A percentile compares a stretch with the other conserved stretches of the same genome.
Evolutionary conservation across 1,139 yeast genomes (phyloP).

Genomic region (Dujonia santamariae): DNA sequence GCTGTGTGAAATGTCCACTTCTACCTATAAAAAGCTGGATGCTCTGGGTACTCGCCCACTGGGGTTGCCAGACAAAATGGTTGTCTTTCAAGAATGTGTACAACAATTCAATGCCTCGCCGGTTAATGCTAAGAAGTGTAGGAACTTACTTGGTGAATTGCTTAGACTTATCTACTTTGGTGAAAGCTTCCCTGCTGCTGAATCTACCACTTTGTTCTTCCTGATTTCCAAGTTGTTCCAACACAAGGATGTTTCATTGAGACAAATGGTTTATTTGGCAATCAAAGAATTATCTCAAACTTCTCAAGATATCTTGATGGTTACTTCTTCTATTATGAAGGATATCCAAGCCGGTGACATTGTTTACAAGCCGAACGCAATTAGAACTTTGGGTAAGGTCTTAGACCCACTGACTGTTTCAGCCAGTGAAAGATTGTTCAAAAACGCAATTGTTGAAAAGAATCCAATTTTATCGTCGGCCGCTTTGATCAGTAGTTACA

Average conservation of each 20-base stretch:
- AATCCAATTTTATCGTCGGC: conserved; percentile 90
- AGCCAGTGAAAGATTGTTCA: conserved; percentile 90
- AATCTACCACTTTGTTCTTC: conserved; percentile 90
- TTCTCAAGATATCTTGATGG: conserved; percentile 94
- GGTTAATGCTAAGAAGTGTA: conserved; percentile 82
- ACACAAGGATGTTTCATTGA: conserved; percentile 83
- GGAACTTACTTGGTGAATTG: conserved; percentile 71
- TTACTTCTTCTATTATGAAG: conserved; percentile 95
- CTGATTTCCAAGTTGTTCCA: conserved; percentile 93
- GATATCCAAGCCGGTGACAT: conserved; percentile 90
- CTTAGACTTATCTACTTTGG: conserved; percentile 76
- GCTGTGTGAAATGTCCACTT: conserved; percentile 58
- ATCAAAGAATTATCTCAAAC: conserved; percentile 84
- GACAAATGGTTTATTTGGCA: conserved; percentile 92
- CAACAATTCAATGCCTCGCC: conserved; percentile 93
- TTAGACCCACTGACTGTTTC: conserved; percentile 91
- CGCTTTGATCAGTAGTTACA: conserved; percentile 87
- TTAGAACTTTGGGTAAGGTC: conserved; percentile 85
- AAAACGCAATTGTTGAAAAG: conserved; percentile 87
- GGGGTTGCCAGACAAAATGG: conserved; percentile 89
- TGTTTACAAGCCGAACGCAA: conserved; percentile 90
- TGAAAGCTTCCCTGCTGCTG: conserved; percentile 81
- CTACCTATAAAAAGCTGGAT: conserved; percentile 80
- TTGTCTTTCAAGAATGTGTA: conserved; percentile 93
- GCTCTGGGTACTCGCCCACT: conserved; percentile 52